Conservation (phyloP, 2,329 filamentous ascomycete genomes). For the Sporothrix brunneoviolacea region DNA sequence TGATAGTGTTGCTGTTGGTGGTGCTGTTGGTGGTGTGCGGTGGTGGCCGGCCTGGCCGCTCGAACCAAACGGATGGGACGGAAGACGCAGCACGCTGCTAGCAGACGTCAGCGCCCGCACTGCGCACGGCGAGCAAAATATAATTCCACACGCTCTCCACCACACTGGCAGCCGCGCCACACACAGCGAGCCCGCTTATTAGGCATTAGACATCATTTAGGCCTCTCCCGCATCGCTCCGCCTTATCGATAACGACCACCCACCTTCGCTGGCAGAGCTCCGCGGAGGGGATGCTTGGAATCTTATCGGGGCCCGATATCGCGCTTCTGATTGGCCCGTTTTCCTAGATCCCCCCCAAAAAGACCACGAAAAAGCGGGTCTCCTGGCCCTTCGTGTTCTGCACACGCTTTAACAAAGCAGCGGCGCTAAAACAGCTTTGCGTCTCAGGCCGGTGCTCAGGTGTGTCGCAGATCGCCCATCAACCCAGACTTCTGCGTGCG, state of each 20-base stretch:
- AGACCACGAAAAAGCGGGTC: background rate
- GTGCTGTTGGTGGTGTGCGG: no score
- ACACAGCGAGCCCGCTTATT: no score
- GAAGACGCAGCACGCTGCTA: background rate
- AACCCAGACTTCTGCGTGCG: constrained; percentile 11
- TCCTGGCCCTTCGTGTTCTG: background rate
- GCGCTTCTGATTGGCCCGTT: background rate
- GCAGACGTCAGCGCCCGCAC: background rate
- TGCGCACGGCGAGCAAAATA: no score
- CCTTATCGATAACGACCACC: constrained; percentile 1
- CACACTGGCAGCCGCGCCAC: no score
- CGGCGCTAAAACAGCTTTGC: constrained; percentile 30
- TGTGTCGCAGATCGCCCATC: constrained; percentile 22
- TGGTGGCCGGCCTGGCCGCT: no score
- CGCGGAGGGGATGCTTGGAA: background rate
- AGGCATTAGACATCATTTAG: no score
- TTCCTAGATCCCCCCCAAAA: background rate
- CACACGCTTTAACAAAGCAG: constrained; percentile 24
- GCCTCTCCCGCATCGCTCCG: background rate
- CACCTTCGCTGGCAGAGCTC: background rate
- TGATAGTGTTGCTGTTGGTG: no score
- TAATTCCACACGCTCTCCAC: no score
- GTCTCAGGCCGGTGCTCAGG: constrained; percentile 26
- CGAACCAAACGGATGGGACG: constrained; percentile 6
- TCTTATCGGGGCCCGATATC: background rate